Evolutionary conservation across 805 yeast genomes (phyloP).

Genomic region (Monosporozyma unispora): DNA sequence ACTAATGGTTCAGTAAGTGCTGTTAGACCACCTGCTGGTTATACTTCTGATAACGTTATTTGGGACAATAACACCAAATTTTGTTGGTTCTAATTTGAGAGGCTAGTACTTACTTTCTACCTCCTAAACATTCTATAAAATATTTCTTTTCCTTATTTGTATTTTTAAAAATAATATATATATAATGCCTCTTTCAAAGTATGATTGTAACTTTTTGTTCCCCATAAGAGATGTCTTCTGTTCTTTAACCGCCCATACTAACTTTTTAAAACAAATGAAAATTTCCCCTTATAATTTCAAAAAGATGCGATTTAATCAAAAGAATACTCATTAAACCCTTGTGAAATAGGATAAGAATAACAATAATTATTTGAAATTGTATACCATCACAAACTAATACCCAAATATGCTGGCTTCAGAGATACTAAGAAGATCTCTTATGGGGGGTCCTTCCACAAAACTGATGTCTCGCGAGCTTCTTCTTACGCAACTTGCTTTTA

Average conservation of each 20-base stretch:
- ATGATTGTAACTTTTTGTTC: too few relatives aligned
- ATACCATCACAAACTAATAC: too few relatives aligned
- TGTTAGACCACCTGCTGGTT: constrained; percentile 28
- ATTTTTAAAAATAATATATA: background rate
- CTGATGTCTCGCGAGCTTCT: background rate
- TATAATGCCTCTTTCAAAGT: too few relatives aligned
- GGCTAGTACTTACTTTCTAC: background rate
- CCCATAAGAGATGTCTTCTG: background rate
- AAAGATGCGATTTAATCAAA: background rate
- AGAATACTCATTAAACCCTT: background rate
- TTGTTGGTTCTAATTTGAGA: constrained; percentile 36
- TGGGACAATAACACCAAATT: constrained; percentile 42
- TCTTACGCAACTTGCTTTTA: background rate
- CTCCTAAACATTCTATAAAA: too few relatives aligned
- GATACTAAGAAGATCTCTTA: background rate
- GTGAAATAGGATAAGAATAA: background rate
- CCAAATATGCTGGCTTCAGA: background rate
- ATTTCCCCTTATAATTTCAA: background rate
- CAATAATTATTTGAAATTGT: background rate
- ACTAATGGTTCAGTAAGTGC: constrained; percentile 35
- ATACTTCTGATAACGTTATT: constrained; percentile 15
- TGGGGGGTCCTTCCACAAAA: background rate
- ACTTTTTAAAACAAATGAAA: background rate
- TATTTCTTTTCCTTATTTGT: background rate
- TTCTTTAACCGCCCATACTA: background rate